Base-by-base conservation (phyloP, 768 basidiomycete genomes). In the Macrolepiota fuliginosa region DNA sequence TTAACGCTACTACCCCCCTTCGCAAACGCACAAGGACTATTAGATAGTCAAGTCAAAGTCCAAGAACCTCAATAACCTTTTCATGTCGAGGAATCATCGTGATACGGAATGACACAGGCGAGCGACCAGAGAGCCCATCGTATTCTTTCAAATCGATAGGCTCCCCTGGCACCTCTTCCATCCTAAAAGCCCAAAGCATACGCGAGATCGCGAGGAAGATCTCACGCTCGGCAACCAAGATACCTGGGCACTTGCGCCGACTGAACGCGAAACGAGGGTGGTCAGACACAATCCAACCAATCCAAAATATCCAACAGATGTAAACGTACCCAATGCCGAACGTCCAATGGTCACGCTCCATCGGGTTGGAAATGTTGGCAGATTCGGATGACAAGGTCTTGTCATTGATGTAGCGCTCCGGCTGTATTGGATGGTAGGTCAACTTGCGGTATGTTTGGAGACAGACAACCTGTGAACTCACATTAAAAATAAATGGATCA, bases 291-390 rank as follows among this genome's bases (percentile, higher is more conserved):
- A n/a, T n/a, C n/a, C n/a, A n/a, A n/a, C n/a, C 12, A 42, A 13
- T 13, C n/a, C 12, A 42, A 13, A 42, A 10, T 13, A 42, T 4
- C 11, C 4, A 42, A 4, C 2, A 42, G 40, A 4, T 13, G n/a
- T 4, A 42, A 22, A 68, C 74, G 24, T 65, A 83, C 81, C 81
- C 81, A 1, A 69, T 79, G 13, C 81, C 81, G 56, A 81, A 83
- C 67, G 75, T 74, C 81, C 81, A 83, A 56, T 83, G 79, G 63
- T 83, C 81, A 40, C 81, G 75, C 54, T 83, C 71, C 63, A 71
- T 71, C 4, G 78, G 71, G 61, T 82, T 71, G 1, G 73, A 49
- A 22, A 77, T 65, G 40, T 79, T 79, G 12, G 79, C 77, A 1
- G 80, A 81, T 56, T 81, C 80, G 0, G 77, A 75, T 19, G 73